Base-by-base conservation (phyloP, 2,329 filamentous ascomycete genomes). In the Cladobotryum protrusum region DNA sequence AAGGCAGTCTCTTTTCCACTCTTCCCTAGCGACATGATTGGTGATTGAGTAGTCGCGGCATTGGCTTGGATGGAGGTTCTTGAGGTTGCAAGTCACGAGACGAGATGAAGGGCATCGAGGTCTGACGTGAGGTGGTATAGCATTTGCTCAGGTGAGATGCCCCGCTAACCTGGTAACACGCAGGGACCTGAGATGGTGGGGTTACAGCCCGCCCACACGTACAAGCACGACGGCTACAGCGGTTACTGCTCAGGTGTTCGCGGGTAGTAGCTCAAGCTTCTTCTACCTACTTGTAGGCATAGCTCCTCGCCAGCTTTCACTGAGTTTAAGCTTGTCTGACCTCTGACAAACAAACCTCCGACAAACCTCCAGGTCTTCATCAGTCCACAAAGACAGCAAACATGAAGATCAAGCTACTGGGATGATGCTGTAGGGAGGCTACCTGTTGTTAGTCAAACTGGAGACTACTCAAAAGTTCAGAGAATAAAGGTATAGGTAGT, bases 161-260 rank as follows among this genome's bases (percentile, higher is more conserved):
- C 24, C 24, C 24, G 24, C 24, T 29, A 29, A 9, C 24, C 24
- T 29, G 24, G 24, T 29, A 29, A 29, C 24, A 29, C 24, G 66
- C 85, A 85, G 0, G 82, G 82, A 0, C 85, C 78, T 17, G 85
- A 78, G 61, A 83, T 78, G 1, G 82, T 84, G 0, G 82, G 82
- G 40, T 73, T 75, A 1, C 75, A 82, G 45, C 72, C 76, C 48
- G 78, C 72, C 76, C 48, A 78, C 24, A 29, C 24, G 24, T 29
- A 29, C 24, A 29, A 6, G 24, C 11, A 29, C 77, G 9, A 85
- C 69, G 2, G 81, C 82, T 15, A 80, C 81, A 2, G 82, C 82
- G 1, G 81, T 83, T 0, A 82, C 85, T 8, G 24, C 24, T 29
- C 24, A 6, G n/a, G n/a, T n/a, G n/a, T n/a, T n/a, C n/a, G n/a